Percentiles rank a stretch among this genome's conserved stretches.
Evolutionary conservation across 1,284 basidiomycete genomes (phyloP).

Genomic region (Papiliotrema fonsecae): DNA sequence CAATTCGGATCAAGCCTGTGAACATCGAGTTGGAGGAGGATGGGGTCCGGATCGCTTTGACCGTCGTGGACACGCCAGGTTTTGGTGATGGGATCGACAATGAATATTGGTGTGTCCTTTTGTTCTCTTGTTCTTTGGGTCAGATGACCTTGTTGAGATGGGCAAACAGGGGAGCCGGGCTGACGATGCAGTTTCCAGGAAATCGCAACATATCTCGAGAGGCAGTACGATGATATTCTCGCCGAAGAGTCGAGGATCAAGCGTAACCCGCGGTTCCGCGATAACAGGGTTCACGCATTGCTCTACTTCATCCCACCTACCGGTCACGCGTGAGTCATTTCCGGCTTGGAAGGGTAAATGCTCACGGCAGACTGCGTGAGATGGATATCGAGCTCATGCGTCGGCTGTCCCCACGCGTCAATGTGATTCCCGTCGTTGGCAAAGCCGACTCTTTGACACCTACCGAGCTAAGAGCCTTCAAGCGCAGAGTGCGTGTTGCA

Average conservation of each 20-base stretch:
- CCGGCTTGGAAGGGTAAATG: background rate
- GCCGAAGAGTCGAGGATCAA: slow-evolving; percentile 99
- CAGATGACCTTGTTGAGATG: too few species aligned
- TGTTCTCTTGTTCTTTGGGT: background rate
- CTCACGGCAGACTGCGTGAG: slow-evolving; percentile 69
- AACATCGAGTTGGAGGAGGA: slow-evolving; percentile 98
- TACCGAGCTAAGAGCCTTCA: slow-evolving; percentile 86
- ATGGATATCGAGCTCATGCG: slow-evolving; percentile 99
- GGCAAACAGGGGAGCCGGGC: background rate
- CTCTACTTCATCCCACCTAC: slow-evolving; percentile 98
- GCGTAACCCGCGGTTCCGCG: slow-evolving; percentile 98
- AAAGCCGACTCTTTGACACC: slow-evolving; percentile 95
- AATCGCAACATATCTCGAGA: slow-evolving; percentile 93
- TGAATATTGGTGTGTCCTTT: slow-evolving; percentile 77
- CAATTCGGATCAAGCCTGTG: slow-evolving; percentile 91
- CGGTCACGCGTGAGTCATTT: slow-evolving; percentile 62
- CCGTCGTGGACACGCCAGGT: slow-evolving; percentile 97
- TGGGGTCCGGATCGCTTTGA: slow-evolving; percentile 93
- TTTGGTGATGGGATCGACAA: slow-evolving; percentile 99
- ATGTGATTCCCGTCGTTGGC: slow-evolving; percentile 98
- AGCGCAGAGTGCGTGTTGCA: slow-evolving; percentile 70
- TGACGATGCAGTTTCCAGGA: slow-evolving; percentile 71
- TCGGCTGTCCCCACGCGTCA: slow-evolving; percentile 90
- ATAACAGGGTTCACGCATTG: slow-evolving; percentile 92
- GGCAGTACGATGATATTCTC: slow-evolving; percentile 98